Percentiles rank a stretch among this genome's conserved stretches.
Evolutionary conservation across 2,329 filamentous ascomycete species (phyloP).

Genomic region (Colletotrichum theobromicola): DNA sequence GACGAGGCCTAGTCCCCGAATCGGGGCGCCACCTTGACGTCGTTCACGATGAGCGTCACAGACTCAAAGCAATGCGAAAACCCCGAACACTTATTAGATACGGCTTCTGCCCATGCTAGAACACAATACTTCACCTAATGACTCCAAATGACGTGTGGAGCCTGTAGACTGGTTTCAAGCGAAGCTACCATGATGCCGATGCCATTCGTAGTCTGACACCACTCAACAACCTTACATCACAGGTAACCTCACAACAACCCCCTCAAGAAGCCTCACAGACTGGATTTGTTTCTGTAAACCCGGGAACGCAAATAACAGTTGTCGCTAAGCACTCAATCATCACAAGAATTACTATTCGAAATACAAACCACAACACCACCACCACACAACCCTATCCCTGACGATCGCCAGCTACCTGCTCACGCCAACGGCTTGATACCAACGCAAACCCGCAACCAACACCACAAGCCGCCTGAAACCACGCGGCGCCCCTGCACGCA

Average conservation of each 20-base stretch:
- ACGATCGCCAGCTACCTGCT: not conserved
- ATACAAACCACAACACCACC: not conserved
- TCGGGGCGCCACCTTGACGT: not conserved
- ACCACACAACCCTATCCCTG: not conserved
- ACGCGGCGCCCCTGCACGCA: not conserved
- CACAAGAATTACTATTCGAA: not conserved
- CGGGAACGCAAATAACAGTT: not conserved
- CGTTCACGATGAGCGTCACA: not conserved
- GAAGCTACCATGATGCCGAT: not conserved
- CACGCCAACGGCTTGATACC: not conserved
- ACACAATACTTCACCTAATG: not conserved
- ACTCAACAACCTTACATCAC: not conserved
- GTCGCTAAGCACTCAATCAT: not conserved
- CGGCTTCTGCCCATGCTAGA: not conserved
- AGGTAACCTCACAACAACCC: not conserved
- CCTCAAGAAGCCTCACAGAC: not conserved
- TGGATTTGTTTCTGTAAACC: not conserved
- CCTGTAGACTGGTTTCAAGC: not conserved
- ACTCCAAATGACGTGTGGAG: not conserved
- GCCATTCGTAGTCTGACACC: not conserved
- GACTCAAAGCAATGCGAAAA: not conserved
- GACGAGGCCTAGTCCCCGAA: not conserved
- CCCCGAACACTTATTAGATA: not conserved
- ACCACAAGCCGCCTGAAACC: conserved; percentile 4
- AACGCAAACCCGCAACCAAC: not conserved